Evolutionary conservation across 2,329 filamentous ascomycete species (phyloP).

Genomic region (Fusarium chaquense): DNA sequence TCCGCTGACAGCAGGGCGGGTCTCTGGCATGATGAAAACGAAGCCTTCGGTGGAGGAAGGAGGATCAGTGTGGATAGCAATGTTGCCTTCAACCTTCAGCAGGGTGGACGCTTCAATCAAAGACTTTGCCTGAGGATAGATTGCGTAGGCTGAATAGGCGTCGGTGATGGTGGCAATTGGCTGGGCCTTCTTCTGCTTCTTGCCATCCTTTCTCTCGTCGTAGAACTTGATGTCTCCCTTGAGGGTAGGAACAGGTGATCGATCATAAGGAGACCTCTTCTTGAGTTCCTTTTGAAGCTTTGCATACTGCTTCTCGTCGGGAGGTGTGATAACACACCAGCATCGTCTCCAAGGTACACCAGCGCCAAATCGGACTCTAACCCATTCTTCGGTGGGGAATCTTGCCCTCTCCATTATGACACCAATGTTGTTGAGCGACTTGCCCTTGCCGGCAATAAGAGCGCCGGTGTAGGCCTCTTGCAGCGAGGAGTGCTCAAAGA

Average conservation of each 20-base stretch:
- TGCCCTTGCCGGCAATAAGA: slow-evolving; percentile 94
- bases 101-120: slow-evolving; percentile 95
- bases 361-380: slow-evolving; percentile 92
- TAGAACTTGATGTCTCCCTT: slow-evolving; percentile 97
- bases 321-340: slow-evolving; percentile 94
- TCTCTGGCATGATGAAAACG: slow-evolving; percentile 97
- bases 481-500: slow-evolving; percentile 92
- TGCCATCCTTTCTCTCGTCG: slow-evolving; percentile 77
- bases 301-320: slow-evolving; percentile 90
- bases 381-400: slow-evolving; percentile 89
- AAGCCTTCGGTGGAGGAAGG: slow-evolving; percentile 88
- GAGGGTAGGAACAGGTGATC: slow-evolving; percentile 72
- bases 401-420: slow-evolving; percentile 85
- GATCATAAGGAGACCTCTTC: slow-evolving; percentile 84
- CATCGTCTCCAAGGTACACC: slow-evolving; percentile 96
- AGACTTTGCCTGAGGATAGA: slow-evolving; percentile 94
- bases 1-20: slow-evolving; percentile 88
- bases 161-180: slow-evolving; percentile 94
- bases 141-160: slow-evolving; percentile 91
- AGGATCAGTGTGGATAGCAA: slow-evolving; percentile 85
- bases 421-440: slow-evolving; percentile 88
- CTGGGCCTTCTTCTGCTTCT: slow-evolving; percentile 89
- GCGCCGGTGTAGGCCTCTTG: slow-evolving; percentile 98
- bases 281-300: slow-evolving; percentile 87
- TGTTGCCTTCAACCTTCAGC: slow-evolving; percentile 91